A percentile compares a stretch with the other conserved stretches of the same genome.
Evolutionary conservation across 2,329 filamentous ascomycete genomes (phyloP).

Genomic region (Xylariaceae sp.): DNA sequence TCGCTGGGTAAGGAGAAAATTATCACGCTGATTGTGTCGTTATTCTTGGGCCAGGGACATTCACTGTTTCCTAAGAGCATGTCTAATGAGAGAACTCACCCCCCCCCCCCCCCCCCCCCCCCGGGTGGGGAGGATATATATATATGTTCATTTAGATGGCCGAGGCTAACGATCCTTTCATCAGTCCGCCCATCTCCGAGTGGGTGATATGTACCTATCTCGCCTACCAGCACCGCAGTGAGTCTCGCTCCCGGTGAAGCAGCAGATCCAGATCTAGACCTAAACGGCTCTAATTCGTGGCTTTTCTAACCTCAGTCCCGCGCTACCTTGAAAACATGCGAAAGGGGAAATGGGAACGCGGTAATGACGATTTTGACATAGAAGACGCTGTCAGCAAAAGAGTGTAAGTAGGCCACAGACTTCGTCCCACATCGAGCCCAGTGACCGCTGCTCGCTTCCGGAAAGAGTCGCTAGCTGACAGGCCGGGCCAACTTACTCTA

Average conservation of each 20-base stretch:
- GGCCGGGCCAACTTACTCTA: too few species aligned
- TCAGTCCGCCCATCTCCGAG: conserved; percentile 62
- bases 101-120: too few species aligned
- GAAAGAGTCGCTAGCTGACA: too few species aligned
- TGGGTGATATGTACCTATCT: conserved; percentile 62
- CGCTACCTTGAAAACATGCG: conserved; percentile 53
- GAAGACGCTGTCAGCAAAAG: conserved; percentile 56
- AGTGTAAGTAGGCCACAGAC: conserved; percentile 50
- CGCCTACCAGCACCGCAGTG: conserved; percentile 55
- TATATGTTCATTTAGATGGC: background rate
- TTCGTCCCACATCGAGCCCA: conserved; percentile 15
- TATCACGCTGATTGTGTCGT: background rate
- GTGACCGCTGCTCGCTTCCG: background rate
- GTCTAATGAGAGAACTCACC: too few species aligned
- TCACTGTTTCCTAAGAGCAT: too few species aligned
- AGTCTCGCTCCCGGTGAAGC: conserved; percentile 29
- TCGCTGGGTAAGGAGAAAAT: conserved; percentile 56
- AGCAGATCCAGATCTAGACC: too few species aligned
- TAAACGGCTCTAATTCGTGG: background rate
- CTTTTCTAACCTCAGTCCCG: conserved; percentile 45
- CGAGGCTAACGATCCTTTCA: conserved; percentile 1
- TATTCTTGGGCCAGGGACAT: too few species aligned
- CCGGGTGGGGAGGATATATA: background rate
- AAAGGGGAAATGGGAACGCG: conserved; percentile 52
- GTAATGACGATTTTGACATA: conserved; percentile 44